Evolutionary conservation across 179 eudicot genomes (phyloP).

Genomic region (Spinacia oleracea): DNA sequence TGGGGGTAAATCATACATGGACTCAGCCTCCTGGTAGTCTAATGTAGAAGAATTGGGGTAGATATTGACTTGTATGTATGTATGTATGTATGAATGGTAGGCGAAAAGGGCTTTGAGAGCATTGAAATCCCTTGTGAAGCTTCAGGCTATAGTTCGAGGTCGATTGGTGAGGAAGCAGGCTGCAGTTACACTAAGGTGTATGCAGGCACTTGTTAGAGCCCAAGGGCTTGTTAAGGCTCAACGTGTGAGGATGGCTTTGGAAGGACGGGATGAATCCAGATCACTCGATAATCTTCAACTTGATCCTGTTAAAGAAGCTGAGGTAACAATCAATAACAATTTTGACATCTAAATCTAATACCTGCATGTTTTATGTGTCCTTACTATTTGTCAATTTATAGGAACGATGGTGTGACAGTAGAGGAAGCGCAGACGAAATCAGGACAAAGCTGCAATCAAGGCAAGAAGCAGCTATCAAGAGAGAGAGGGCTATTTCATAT

Average conservation of each 20-base stretch:
- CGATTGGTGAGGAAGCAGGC: slow-evolving; percentile 87
- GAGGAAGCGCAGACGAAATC: slow-evolving; percentile 73
- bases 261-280: slow-evolving; percentile 27
- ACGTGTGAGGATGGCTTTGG: slow-evolving; percentile 37
- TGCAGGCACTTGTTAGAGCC: slow-evolving; percentile 90
- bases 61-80: background rate
- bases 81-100: slow-evolving; percentile 37
- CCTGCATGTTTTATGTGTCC: too few species aligned
- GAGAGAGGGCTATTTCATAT: slow-evolving; percentile 82
- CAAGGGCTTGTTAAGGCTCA: slow-evolving; percentile 74
- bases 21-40: background rate
- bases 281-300: slow-evolving; percentile 19
- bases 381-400: slow-evolving; percentile 33
- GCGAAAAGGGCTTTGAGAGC: slow-evolving; percentile 87
- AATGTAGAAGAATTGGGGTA: background rate
- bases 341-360: too few species aligned
- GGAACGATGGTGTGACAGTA: slow-evolving; percentile 84
- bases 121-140: slow-evolving; percentile 72
- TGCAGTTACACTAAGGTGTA: slow-evolving; percentile 82
- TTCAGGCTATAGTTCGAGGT: slow-evolving; percentile 90
- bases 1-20: background rate
- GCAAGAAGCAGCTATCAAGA: slow-evolving; percentile 74
- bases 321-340: slow-evolving; percentile 39
- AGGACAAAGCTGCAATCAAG: slow-evolving; percentile 71
- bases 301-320: slow-evolving; percentile 63